phyloP scores from a whole-genome alignment of 2,329 filamentous ascomycete species.

The Cylindrodendrum hubeiense region DNA sequence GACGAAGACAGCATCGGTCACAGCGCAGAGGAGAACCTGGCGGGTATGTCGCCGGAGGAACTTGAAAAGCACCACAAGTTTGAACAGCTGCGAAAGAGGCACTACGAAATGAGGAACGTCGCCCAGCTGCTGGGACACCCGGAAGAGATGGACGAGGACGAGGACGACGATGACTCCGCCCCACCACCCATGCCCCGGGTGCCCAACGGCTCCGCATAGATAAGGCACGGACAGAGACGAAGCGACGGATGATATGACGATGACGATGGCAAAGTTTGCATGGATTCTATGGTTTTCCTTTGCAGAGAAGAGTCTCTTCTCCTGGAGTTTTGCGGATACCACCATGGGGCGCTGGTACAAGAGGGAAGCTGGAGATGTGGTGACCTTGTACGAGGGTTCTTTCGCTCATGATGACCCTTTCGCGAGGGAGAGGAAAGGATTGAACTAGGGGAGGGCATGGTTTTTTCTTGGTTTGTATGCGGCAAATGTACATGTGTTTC shows the following conservation, averaged over 20 bases:
- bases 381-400: slow-evolving; percentile 26
- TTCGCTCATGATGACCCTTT: slow-evolving; percentile 22
- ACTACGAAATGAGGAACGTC: slow-evolving; percentile 98
- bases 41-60: slow-evolving; percentile 76
- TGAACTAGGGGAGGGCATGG: neutral
- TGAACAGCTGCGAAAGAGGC: slow-evolving; percentile 91
- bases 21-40: slow-evolving; percentile 67
- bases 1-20: slow-evolving; percentile 68
- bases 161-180: slow-evolving; percentile 63
- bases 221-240: slow-evolving; percentile 1
- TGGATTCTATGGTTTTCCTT: slow-evolving; percentile 13
- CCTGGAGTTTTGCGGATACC: slow-evolving; percentile 45
- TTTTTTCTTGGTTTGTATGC: slow-evolving; percentile 15
- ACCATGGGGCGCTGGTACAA: slow-evolving; percentile 44
- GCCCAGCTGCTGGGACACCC: slow-evolving; percentile 87
- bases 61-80: slow-evolving; percentile 92
- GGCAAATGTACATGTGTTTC: slow-evolving; percentile 22
- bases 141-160: slow-evolving; percentile 73
- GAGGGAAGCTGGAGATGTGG: slow-evolving; percentile 24
- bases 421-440: neutral
- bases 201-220: slow-evolving; percentile 54
- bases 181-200: slow-evolving; percentile 58
- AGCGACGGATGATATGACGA: slow-evolving; percentile 20
- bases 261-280: slow-evolving; percentile 20
- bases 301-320: slow-evolving; percentile 26